Evolutionary conservation across 2,329 filamentous ascomycete genomes (phyloP), one percentile per base, ranked within the genome.

Genomic region (Pseudogymnoascus sp.): DNA sequence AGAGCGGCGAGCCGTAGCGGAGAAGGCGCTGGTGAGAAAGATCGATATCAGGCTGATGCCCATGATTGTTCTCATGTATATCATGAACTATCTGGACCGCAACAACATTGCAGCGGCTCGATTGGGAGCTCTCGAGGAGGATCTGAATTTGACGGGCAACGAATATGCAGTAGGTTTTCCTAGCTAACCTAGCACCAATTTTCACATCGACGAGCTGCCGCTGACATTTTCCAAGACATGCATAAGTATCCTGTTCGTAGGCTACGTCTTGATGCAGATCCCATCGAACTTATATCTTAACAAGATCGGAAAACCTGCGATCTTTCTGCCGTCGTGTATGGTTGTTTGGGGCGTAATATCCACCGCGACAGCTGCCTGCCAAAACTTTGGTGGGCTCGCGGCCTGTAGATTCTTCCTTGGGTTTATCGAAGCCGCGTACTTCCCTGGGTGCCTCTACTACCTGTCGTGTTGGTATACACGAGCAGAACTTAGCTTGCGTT

Each of bases 21-120:
- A 90, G 70, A 77, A 74, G 62, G 79, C 76, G 58, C 72, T 90
- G 59, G 76, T 80, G 62, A 78, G 80, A 63, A 90, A 88, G 71
- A 83, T 90, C 60, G 87, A 90, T 69, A 66, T 81, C 7, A 76
- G 85, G 59, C 70, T 90, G 30, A 75, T 90, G 67, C 87, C 87
- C 0, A 85, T 85, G 73, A 76, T 89, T 41, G 81, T 89, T 59
- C 66, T 89, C 54, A 88, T 89, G 78, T 89, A 88, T 66, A 85
- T 88, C 65, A 76, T 88, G 75, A 88, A 88, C 67, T 88, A 87
- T 68, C 73, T 88, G 11, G 82, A 85, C 65, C 64, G 70, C 43
- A 84, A 83, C 67, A 83, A 84, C 61, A 83, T 85, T 61, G 81
- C 81, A 2, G 74, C 75, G 25, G 82, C 80, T 3, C 76, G 78